Evolutionary conservation across 1,284 basidiomycete genomes (phyloP).

Genomic region (Moesziomyces parantarcticus): DNA sequence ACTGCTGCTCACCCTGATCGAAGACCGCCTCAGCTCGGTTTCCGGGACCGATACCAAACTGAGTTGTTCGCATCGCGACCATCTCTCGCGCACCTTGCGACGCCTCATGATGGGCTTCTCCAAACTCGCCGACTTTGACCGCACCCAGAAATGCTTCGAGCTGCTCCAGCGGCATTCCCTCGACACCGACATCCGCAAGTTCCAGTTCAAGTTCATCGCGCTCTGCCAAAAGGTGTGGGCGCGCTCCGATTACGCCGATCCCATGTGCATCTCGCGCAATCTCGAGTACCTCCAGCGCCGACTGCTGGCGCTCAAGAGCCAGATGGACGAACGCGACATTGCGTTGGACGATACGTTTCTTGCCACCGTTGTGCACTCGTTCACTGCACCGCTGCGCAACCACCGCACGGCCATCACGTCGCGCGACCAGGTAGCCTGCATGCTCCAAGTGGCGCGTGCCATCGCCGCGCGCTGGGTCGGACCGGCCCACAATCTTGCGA

Average conservation of each 20-base stretch:
- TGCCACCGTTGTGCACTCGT: constrained; percentile 20
- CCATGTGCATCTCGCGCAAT: neutral
- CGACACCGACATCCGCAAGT: no score
- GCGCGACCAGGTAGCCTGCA: neutral
- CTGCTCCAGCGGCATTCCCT: no score
- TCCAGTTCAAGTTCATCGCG: no score
- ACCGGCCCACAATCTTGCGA: neutral
- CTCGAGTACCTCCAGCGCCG: neutral
- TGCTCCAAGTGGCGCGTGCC: constrained; percentile 11
- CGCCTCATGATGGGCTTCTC: no score
- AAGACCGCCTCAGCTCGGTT: neutral
- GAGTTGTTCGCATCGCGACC: no score
- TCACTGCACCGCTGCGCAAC: constrained; percentile 32
- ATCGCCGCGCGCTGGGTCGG: neutral
- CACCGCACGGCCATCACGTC: constrained; percentile 4
- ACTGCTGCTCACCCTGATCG: constrained; percentile 3
- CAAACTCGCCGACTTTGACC: no score
- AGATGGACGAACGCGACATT: constrained; percentile 23
- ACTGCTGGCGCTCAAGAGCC: neutral
- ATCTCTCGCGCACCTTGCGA: no score
- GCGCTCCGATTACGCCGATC: no score
- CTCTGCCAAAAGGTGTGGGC: no score
- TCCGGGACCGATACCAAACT: no score
- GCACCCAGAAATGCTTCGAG: no score
- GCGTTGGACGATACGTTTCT: constrained; percentile 31